Evolutionary conservation across 352 stramenopile species (phyloP).

Genomic region (Phytophthora cryptogea): DNA sequence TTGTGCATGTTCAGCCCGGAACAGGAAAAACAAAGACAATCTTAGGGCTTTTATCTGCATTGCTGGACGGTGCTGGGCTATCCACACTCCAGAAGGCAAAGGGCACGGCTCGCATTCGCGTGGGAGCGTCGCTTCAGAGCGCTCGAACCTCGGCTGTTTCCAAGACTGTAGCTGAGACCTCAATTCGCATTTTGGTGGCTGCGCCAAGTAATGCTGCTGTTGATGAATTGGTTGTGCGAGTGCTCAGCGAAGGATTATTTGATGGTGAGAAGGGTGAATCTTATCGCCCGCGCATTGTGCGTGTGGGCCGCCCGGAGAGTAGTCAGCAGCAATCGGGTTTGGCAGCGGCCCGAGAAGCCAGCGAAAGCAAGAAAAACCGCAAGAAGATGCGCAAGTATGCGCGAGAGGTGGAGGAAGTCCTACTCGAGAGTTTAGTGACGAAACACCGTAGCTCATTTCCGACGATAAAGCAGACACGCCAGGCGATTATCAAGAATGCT

Average conservation of each 20-base stretch:
- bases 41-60: constrained; percentile 66
- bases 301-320: constrained; percentile 66
- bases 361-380: constrained; percentile 46
- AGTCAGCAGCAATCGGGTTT: constrained; percentile 39
- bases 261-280: constrained; percentile 49
- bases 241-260: constrained; percentile 70
- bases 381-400: constrained; percentile 81
- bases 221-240: constrained; percentile 72
- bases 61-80: constrained; percentile 73
- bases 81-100: constrained; percentile 51
- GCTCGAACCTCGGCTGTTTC: constrained; percentile 31
- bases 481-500: constrained; percentile 72
- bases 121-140: constrained; percentile 68
- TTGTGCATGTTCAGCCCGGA: constrained; percentile 47
- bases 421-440: constrained; percentile 70
- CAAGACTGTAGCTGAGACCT: constrained; percentile 57
- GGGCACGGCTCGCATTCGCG: constrained; percentile 63
- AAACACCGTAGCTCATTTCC: constrained; percentile 66
- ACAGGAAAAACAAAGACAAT: constrained; percentile 89
- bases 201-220: constrained; percentile 83
- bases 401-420: constrained; percentile 67
- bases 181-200: constrained; percentile 75
- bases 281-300: constrained; percentile 72
- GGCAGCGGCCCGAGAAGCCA: constrained; percentile 28
- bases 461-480: constrained; percentile 56